Base-by-base conservation (phyloP, 768 basidiomycete species). In the Rhodotorula diobovata region DNA sequence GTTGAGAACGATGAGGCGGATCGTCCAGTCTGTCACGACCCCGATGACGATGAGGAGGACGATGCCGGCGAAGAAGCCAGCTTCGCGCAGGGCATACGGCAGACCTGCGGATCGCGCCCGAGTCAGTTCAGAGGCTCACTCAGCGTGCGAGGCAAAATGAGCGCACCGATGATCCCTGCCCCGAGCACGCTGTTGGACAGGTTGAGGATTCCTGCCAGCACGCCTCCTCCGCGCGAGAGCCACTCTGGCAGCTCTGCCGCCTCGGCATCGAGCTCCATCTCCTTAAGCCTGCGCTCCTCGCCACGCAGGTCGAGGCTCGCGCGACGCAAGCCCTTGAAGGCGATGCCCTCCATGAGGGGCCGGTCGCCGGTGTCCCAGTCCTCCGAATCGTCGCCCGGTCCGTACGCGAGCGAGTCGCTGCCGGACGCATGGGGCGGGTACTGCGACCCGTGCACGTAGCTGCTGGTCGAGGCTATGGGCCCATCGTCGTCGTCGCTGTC, bases 161-260 rank as follows among this genome's bases (percentile, higher is more conserved):
- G 66, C 78, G 55, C 59, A 74, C 76, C 81, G 53, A 80, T 76
- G 83, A 82, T 81, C 86, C 93, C 93, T 78, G 94, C 94, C 54
- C 94, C 94, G 23, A 97, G 82, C 45, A 98, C 96, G 4, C 91
- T 93, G 79, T 98, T 97, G 32, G 92, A 90, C 95, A 96, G 96
- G 79, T 94, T 93, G 86, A 77, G 93, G 79, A 82, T 93, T 84
- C 66, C 89, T 73, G 78, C 80, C 61, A 76, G 63, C 46, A 81
- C 55, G 6, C 48, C 85, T 73, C 57, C 81, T 69, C 73, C 83
- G 76, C 71, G 80, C 80, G 56, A 70, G 28, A 73, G 53, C 77
- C 76, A 78, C 15, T 73, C 75, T 23, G 72, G 70, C 51, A 45
- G 46, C 25, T 75, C 70, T 8, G 57, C 56, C 35, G 43, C 60